Evolutionary conservation across 208 protist genomes (phyloP).

Genomic region (Porcisia deanei): DNA sequence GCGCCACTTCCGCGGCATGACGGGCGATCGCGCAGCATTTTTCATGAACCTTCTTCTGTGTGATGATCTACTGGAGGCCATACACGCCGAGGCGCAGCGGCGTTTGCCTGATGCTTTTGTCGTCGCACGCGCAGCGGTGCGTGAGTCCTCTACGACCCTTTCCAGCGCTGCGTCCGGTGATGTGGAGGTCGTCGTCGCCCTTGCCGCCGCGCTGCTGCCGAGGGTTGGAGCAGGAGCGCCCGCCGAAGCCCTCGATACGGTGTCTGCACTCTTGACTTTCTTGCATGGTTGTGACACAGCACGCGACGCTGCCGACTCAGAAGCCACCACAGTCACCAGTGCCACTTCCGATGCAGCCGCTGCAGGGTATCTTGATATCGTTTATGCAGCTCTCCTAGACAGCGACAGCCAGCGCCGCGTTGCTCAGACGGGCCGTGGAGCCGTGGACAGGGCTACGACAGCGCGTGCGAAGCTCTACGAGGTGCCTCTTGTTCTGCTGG

Average conservation of each 20-base stretch:
- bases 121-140: constrained; percentile 13
- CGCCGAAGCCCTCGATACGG: constrained; percentile 5
- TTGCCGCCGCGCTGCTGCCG: constrained; percentile 28
- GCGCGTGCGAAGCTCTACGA: constrained; percentile 12
- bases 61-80: constrained; percentile 5
- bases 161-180: neutral
- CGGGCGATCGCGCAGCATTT: neutral
- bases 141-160: constrained; percentile 10
- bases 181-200: constrained; percentile 23
- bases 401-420: constrained; percentile 2
- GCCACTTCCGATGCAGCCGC: constrained; percentile 34
- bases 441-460: constrained; percentile 11
- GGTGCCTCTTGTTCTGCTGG: constrained; percentile 6
- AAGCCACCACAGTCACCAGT: neutral
- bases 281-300: constrained; percentile 19
- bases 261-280: constrained; percentile 23
- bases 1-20: neutral
- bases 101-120: constrained; percentile 23
- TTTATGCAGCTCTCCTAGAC: constrained; percentile 25
- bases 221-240: constrained; percentile 3
- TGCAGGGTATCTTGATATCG: constrained; percentile 23
- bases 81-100: constrained; percentile 22
- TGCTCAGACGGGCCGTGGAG: constrained; percentile 17
- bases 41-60: constrained; percentile 21
- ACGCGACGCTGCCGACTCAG: neutral